phyloP scores from a whole-genome alignment of 129 eudicot genomes.

The Flaveria brownii region DNA sequence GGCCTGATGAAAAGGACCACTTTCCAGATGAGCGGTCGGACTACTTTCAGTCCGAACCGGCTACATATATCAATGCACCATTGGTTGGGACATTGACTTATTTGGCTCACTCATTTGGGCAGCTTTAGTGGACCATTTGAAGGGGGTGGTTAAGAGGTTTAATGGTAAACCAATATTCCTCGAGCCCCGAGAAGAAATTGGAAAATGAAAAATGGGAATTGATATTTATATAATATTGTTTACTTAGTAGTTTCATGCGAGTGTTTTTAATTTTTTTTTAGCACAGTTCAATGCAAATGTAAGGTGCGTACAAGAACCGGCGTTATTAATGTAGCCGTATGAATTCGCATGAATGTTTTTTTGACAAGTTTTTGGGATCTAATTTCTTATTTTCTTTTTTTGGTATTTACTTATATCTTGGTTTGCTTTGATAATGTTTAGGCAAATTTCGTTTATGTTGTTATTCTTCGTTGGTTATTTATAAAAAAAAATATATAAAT shows the following conservation, averaged over 20 bases:
- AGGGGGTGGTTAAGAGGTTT: conserved; percentile 19
- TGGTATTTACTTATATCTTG: neutral
- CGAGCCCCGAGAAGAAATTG: conserved; percentile 37
- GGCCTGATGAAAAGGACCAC: conserved; percentile 79
- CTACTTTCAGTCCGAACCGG: conserved; percentile 93
- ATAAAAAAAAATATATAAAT: neutral
- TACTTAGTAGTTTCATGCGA: conserved; percentile 24
- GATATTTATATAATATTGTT: neutral
- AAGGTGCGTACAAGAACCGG: conserved; percentile 46
- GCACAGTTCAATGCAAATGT: conserved; percentile 34
- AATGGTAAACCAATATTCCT: conserved; percentile 33
- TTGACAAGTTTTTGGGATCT: neutral
- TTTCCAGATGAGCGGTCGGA: conserved; percentile 90
- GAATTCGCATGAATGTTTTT: conserved; percentile 36
- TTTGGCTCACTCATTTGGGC: conserved; percentile 96
- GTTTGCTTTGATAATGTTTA: neutral
- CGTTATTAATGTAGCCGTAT: conserved; percentile 40
- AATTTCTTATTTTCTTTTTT: neutral
- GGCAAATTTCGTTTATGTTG: neutral
- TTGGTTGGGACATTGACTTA: conserved; percentile 90
- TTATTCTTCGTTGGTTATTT: neutral
- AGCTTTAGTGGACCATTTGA: conserved; percentile 45
- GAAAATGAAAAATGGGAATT: conserved; percentile 15
- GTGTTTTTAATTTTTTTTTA: conserved; percentile 22
- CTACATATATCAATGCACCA: conserved; percentile 94